Base-by-base conservation (phyloP, 2,329 filamentous ascomycete species). In the Periconia sp. region DNA sequence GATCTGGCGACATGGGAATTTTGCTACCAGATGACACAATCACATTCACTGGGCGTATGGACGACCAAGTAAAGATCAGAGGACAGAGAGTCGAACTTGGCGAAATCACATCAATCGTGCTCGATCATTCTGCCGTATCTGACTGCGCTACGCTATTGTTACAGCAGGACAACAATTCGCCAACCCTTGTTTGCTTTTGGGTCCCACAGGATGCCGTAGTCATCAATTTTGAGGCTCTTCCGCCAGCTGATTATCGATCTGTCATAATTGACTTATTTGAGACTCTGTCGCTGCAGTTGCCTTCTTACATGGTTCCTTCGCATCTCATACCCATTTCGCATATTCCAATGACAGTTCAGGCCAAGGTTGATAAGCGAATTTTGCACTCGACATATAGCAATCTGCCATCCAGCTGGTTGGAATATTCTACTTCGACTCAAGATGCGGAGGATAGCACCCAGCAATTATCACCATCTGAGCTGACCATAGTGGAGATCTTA, bases 61-160 rank as follows among this genome's bases (percentile, higher is more conserved):
- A 95, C 61, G 88, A 89, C 55, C 90, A 95, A 70, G 79, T 94
- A 51, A 96, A 95, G 69, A 79, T 96, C 10, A 83, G 90, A 43
- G 91, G 92, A 0, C 89, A 93, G 60, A 80, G 89, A 43, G 86
- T 96, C 40, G 91, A 96, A 67, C 81, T 92, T 11, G 83, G 84
- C 1, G 91, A 95, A 67, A 88, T 96, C 50, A 88, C 85, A 53
- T 82, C 81, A 15, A 76, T 81, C 15, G 72, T 92, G 13, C 76
- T 88, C 1, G 76, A 79, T 13, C 79, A 79, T 9, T 62, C 66
- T 0, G 59, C 76, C 15, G 82, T 88, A 0, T 68, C 75, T n/a
- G 83, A 90, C 52, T 90, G 87, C 47, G 77, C 83, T 2, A 88
- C 86, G 0, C 67, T 92, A 7, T 73, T 91, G 8, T 65, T 87